phyloP scores from a whole-genome alignment of 2,329 filamentous ascomycete species.

The Verticillium isaacii region DNA sequence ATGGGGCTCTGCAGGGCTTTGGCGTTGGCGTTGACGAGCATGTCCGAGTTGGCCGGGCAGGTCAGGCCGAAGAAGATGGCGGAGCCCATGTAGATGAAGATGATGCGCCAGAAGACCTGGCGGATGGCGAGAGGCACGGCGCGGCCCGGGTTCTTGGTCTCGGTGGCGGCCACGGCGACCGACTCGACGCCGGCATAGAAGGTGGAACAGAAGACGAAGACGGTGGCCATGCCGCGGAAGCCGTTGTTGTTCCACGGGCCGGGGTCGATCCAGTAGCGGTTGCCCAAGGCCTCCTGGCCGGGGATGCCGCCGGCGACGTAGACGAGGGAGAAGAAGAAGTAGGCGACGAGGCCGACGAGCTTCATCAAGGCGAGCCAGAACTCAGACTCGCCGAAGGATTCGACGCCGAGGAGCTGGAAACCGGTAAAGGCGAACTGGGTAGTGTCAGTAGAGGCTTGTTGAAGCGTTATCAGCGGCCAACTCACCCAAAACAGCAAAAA shows the following conservation, averaged over 20 bases:
- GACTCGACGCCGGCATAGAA: constrained; percentile 65
- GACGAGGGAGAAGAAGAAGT: constrained; percentile 70
- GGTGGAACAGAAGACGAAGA: constrained; percentile 65
- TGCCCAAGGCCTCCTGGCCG: constrained; percentile 58
- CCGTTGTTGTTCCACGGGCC: constrained; percentile 65
- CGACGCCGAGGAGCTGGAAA: constrained; percentile 68
- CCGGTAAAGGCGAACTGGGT: constrained; percentile 50
- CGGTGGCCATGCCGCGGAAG: constrained; percentile 59
- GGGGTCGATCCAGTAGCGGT: constrained; percentile 66
- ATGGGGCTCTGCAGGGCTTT: constrained; percentile 67
- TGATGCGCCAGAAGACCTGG: constrained; percentile 57
- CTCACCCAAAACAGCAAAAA: constrained; percentile 68
- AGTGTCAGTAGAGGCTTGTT: not conserved
- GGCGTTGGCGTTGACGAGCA: constrained; percentile 55
- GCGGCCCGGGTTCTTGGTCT: constrained; percentile 52
- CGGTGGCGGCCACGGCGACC: constrained; percentile 58
- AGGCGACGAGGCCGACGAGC: constrained; percentile 63
- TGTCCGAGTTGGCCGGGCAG: constrained; percentile 62
- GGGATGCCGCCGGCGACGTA: constrained; percentile 55
- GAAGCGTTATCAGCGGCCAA: no score
- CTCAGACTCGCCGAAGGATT: constrained; percentile 73
- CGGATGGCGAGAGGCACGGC: constrained; percentile 55
- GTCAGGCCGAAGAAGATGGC: constrained; percentile 73
- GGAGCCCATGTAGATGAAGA: constrained; percentile 62
- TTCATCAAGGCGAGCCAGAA: constrained; percentile 76